Percentiles rank a stretch among this genome's conserved stretches.
Evolutionary conservation across 208 protist genomes (phyloP).

Genomic region (Phytomonas sp.): DNA sequence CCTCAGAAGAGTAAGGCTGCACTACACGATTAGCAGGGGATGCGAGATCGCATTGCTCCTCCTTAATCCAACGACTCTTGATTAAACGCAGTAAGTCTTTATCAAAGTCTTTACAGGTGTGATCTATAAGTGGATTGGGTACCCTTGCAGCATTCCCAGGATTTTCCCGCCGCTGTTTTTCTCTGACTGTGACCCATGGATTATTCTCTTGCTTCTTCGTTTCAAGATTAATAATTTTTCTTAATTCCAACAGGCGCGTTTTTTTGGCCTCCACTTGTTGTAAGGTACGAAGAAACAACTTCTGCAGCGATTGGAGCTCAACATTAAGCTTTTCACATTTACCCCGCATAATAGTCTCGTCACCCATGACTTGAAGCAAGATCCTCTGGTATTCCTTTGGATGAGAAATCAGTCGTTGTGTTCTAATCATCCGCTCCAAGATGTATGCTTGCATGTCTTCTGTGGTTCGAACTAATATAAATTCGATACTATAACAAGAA

Average conservation of each 20-base stretch:
- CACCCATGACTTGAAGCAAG: conserved; percentile 22
- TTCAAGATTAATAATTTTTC: conserved; percentile 27
- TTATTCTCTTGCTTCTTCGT: conserved; percentile 24
- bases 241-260: conserved; percentile 54
- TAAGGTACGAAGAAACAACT: conserved; percentile 45
- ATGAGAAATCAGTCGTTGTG: conserved; percentile 36
- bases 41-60: conserved; percentile 31
- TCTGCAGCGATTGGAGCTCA: conserved; percentile 61
- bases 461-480: conserved; percentile 19
- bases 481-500: conserved; percentile 7
- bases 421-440: conserved; percentile 30
- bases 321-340: conserved; percentile 48
- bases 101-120: conserved; percentile 75
- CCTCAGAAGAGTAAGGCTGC: conserved; percentile 42
- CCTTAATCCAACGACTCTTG: conserved; percentile 64
- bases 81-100: conserved; percentile 68
- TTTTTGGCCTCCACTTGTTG: conserved; percentile 38
- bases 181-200: conserved; percentile 31
- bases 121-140: conserved; percentile 51
- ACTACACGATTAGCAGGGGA: conserved; percentile 56
- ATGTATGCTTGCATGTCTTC: conserved; percentile 41
- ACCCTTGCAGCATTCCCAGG: conserved; percentile 24
- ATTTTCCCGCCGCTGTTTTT: conserved; percentile 21
- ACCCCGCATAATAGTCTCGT: conserved; percentile 24
- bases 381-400: conserved; percentile 56